Conservation (phyloP, 2,329 filamentous ascomycete genomes). For the Sphaerulina populicola region DNA sequence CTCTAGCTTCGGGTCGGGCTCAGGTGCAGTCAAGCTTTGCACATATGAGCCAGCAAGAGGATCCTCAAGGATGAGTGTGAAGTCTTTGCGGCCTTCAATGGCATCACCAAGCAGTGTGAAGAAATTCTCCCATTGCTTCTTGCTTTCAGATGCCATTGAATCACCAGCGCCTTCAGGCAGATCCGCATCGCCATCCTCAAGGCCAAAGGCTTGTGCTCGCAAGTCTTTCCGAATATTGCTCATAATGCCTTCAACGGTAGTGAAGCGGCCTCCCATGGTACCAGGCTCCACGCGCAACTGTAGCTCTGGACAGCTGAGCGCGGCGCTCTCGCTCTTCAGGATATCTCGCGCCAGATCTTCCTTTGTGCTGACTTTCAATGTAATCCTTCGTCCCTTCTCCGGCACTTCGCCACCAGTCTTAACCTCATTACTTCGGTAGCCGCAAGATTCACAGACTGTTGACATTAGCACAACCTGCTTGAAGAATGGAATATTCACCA, state of each 20-base stretch:
- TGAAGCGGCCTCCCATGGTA: conserved; percentile 91
- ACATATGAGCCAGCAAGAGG: conserved; percentile 90
- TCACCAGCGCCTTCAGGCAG: conserved; percentile 51
- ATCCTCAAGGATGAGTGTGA: conserved; percentile 76
- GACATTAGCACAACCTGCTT: conserved; percentile 96
- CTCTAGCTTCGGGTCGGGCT: conserved; percentile 75
- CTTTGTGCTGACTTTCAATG: conserved; percentile 57
- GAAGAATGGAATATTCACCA: conserved; percentile 96
- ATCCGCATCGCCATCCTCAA: conserved; percentile 46
- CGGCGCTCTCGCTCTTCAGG: conserved; percentile 90
- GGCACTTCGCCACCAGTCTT: conserved; percentile 94
- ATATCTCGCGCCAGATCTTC: conserved; percentile 85
- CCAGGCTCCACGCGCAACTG: conserved; percentile 82
- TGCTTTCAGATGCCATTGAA: conserved; percentile 59
- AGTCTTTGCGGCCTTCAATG: conserved; percentile 70
- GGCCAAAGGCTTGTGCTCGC: conserved; percentile 76
- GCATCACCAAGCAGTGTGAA: conserved; percentile 68
- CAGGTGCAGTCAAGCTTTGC: conserved; percentile 70
- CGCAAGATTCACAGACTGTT: conserved; percentile 83
- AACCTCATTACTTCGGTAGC: conserved; percentile 87
- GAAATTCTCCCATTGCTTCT: conserved; percentile 69
- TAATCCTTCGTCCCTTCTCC: conserved; percentile 74
- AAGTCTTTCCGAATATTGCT: conserved; percentile 89
- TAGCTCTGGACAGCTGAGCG: conserved; percentile 77
- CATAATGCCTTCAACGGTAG: conserved; percentile 86